Percentiles rank a stretch among this genome's conserved stretches.
phyloP scores from a whole-genome alignment of 2,329 filamentous ascomycete species.

The Penicillium sp. region DNA sequence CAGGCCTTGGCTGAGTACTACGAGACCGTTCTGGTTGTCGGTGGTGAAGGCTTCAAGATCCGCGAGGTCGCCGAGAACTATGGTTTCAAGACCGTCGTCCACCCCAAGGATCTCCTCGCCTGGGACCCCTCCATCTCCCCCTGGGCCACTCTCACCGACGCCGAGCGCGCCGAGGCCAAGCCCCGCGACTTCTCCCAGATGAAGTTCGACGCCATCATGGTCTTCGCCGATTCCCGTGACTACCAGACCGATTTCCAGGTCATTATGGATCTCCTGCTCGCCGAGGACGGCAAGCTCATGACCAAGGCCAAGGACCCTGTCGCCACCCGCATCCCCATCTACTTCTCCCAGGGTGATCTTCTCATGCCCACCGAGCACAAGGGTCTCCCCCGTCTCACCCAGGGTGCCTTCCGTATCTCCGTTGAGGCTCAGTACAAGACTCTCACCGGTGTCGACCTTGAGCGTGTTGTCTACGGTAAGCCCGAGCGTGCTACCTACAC shows the following conservation, averaged over 20 bases:
- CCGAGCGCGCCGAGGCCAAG: conserved; percentile 64
- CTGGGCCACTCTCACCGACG: conserved; percentile 65
- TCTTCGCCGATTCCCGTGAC: conserved; percentile 71
- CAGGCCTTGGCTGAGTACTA: conserved; percentile 73
- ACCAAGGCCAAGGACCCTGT: conserved; percentile 66
- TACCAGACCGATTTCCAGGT: conserved; percentile 74
- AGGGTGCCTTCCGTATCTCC: conserved; percentile 72
- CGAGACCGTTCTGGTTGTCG: conserved; percentile 70
- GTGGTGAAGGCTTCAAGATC: conserved; percentile 72
- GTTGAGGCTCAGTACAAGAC: conserved; percentile 65
- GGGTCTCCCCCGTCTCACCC: conserved; percentile 64
- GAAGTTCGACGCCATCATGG: conserved; percentile 72
- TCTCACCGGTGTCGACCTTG: conserved; percentile 66
- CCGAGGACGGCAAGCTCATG: conserved; percentile 64
- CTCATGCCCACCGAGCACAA: conserved; percentile 66
- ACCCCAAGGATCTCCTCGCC: conserved; percentile 71
- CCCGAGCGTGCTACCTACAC: conserved; percentile 74
- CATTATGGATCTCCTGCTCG: conserved; percentile 69
- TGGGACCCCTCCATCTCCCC: conserved; percentile 68
- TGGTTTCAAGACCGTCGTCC: conserved; percentile 70
- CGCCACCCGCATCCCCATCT: conserved; percentile 67
- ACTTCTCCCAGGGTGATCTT: conserved; percentile 66
- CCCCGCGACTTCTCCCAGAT: conserved; percentile 69
- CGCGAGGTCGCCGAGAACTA: conserved; percentile 71
- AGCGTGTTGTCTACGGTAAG: conserved; percentile 75